phyloP scores from a whole-genome alignment of 495 filamentous ascomycete species.

The Lichina pygmaea region DNA sequence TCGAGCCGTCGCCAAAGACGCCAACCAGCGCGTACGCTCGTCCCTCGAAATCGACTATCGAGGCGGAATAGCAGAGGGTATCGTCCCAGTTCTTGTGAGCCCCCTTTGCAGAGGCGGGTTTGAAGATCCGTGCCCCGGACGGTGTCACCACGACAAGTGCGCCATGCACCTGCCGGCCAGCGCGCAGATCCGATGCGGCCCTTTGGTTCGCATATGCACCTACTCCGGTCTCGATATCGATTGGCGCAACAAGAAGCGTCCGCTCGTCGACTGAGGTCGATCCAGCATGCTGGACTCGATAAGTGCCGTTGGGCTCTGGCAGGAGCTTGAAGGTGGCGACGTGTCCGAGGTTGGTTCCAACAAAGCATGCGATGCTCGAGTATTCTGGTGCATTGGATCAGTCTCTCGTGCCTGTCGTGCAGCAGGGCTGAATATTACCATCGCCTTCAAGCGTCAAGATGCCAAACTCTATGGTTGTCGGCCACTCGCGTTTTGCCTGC shows the following conservation, averaged over 20 bases:
- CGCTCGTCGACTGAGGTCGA: slow-evolving; percentile 35
- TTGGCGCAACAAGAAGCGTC: slow-evolving; percentile 48
- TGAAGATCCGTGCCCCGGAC: slow-evolving; percentile 58
- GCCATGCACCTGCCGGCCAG: slow-evolving; percentile 43
- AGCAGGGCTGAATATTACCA: slow-evolving; percentile 13
- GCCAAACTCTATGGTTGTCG: slow-evolving; percentile 60
- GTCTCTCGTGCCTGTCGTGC: too few species aligned
- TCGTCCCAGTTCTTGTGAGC: slow-evolving; percentile 73
- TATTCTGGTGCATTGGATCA: slow-evolving; percentile 25
- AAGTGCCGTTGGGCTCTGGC: slow-evolving; percentile 38
- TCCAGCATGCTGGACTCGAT: slow-evolving; percentile 47
- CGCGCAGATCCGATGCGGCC: slow-evolving; percentile 41
- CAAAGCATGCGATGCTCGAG: slow-evolving; percentile 77
- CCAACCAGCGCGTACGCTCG: slow-evolving; percentile 54
- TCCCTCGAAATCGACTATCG: slow-evolving; percentile 39
- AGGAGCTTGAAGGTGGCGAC: slow-evolving; percentile 75
- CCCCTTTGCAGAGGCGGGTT: slow-evolving; percentile 59
- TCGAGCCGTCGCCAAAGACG: slow-evolving; percentile 54
- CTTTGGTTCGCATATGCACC: slow-evolving; percentile 47
- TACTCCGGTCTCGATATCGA: slow-evolving; percentile 51
- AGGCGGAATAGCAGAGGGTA: slow-evolving; percentile 49
- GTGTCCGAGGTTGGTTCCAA: slow-evolving; percentile 63
- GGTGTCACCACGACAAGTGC: slow-evolving; percentile 41
- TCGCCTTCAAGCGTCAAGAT: slow-evolving; percentile 83
- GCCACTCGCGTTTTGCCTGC: slow-evolving; percentile 34